These are phyloP conservation scores for Vitis rupestris DNA, from an alignment of 164 flowering plant species.

Conservation along the genomic window DNA sequence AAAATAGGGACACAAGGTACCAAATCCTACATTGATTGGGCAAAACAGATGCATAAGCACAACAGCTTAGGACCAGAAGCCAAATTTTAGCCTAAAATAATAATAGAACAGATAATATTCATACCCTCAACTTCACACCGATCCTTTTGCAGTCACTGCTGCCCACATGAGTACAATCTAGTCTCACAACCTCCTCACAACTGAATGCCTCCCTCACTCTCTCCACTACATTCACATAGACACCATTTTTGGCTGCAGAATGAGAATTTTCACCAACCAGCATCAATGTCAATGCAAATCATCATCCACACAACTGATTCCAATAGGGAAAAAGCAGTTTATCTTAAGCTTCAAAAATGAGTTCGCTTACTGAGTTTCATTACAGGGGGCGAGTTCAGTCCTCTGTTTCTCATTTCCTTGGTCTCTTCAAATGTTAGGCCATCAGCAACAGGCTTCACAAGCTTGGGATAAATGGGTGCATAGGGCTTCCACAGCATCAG, in stretches of 20 bases:
- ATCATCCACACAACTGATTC: background rate
- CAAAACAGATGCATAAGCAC: background rate
- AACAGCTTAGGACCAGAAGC: background rate
- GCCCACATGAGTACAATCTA: constrained; percentile 79
- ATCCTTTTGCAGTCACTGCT: constrained; percentile 86
- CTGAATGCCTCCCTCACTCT: constrained; percentile 75
- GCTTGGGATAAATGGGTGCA: constrained; percentile 85
- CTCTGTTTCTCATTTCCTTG: constrained; percentile 78
- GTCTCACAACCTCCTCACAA: constrained; percentile 74
- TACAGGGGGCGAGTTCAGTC: constrained; percentile 57
- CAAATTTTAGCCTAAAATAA: too few relatives aligned
- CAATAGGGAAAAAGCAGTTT: background rate
- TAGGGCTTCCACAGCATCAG: constrained; percentile 89
- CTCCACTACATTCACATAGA: constrained; percentile 79
- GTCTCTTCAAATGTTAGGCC: constrained; percentile 84
- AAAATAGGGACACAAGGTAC: constrained; percentile 93
- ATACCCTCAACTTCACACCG: constrained; percentile 82
- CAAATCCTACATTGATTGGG: constrained; percentile 60
- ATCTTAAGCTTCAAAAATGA: background rate
- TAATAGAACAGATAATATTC: background rate
- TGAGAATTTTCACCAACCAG: background rate
- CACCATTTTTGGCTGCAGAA: constrained; percentile 82
- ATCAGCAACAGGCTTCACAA: constrained; percentile 79
- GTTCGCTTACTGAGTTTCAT: constrained; percentile 77
- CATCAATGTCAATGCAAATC: background rate